Evolutionary conservation across 2,329 filamentous ascomycete species (phyloP), one percentile per base, ranked within the genome.

Genomic region (Cordyceps tenuipes): DNA sequence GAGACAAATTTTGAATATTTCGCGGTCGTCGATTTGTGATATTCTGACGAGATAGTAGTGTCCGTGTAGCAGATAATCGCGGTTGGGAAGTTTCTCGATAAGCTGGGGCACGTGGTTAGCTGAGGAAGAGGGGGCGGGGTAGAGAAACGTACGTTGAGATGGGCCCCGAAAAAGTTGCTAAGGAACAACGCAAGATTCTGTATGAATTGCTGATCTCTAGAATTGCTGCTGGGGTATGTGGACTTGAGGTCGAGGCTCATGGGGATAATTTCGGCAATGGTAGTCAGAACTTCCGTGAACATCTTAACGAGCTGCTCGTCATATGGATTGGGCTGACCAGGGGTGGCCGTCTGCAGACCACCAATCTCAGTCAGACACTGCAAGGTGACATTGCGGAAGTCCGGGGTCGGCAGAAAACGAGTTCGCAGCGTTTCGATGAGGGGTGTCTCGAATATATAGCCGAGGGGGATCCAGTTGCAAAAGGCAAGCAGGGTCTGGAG

Each of bases 1-100:
- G 63, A 99, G 80, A 72, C 90, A 96, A 70, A 99, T 99, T 82
- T 99, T 99, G 84, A 99, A 99, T 65, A 99, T 96, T 73, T 99
- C 94, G 59, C 94, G 88, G 70, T 99, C 95, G 66, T 99, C 94
- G 66, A 99, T 99, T 76, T 99, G 92, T 52, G 92, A 97, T 73
- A 99, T 97, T 64, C 93, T 88, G 69, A 99, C 97, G 15, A 99
- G 85, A 75, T 99, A 99, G 75, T 96, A 97, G 75, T 99, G 94
- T 19, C 91, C 93, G 70, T 99, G 94, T 1, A 91, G 90, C 48
- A 99, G 86, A 74, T 90, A 99, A 69, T 99, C 94, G 66, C 87
- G 85, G 75, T 97, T 97, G 29, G 94, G 93, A 26, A 99, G 82
- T 68, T 94, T 96, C 76, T 99, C 94, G 66, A 99, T 93, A 60